Percentiles rank a stretch among this genome's conserved stretches.
These are phyloP conservation scores for Nymphaea colorata DNA, from an alignment of 164 flowering plant genomes.

Conservation along the genomic window DNA sequence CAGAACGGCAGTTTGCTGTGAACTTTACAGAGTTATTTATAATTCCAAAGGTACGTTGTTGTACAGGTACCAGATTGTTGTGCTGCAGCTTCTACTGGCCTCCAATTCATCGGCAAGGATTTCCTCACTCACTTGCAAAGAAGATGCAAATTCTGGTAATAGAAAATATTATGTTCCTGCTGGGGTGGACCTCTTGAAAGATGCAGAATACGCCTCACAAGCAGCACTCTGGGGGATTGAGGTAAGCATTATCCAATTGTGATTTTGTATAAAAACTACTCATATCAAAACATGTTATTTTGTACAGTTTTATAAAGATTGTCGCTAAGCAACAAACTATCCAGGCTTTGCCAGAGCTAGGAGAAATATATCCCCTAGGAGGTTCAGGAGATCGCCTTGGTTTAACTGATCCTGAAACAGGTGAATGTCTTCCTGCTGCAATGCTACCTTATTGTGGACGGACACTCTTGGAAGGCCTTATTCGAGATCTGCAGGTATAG, in stretches of 20 bases:
- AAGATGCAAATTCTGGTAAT: conserved; percentile 27
- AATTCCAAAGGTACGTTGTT: not conserved
- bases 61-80: conserved; percentile 70
- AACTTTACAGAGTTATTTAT: too few species aligned
- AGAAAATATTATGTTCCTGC: conserved; percentile 66
- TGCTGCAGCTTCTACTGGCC: conserved; percentile 59
- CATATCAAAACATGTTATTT: too few species aligned
- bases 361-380: conserved; percentile 96
- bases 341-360: conserved; percentile 88
- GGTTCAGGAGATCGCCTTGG: conserved; percentile 98
- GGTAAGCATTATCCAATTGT: conserved; percentile 29
- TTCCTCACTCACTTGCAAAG: conserved; percentile 28
- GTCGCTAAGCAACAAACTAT: conserved; percentile 4
- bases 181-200: conserved; percentile 64
- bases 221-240: conserved; percentile 98
- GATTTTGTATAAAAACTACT: too few species aligned
- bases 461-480: conserved; percentile 93
- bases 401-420: conserved; percentile 74
- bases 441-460: conserved; percentile 96
- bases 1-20: too few species aligned
- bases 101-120: conserved; percentile 24
- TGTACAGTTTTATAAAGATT: too few species aligned
- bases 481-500: conserved; percentile 98
- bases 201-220: conserved; percentile 80
- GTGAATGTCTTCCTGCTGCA: conserved; percentile 98